Percentiles rank a stretch among this genome's conserved stretches.
Evolutionary conservation across 2,329 filamentous ascomycete species (phyloP).

Genomic region (Neofusicoccum kwambonambiense): DNA sequence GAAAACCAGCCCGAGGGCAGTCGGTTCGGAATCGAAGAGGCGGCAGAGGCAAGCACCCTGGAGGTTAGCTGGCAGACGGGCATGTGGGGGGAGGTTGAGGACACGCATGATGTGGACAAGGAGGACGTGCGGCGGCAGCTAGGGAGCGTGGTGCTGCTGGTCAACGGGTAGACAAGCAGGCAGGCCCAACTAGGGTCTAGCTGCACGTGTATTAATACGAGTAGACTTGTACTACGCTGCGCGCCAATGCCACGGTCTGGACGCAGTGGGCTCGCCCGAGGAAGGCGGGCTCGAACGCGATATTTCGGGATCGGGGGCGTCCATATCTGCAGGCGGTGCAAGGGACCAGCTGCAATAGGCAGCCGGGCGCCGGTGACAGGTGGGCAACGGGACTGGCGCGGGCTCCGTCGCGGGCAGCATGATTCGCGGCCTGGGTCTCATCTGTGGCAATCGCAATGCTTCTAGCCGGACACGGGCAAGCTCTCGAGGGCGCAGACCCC

Average conservation of each 20-base stretch:
- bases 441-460: background rate
- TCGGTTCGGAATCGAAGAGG: constrained; percentile 78
- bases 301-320: background rate
- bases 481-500: background rate
- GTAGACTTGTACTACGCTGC: background rate
- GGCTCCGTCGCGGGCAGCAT: background rate
- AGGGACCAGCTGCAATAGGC: background rate
- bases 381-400: background rate
- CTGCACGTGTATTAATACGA: background rate
- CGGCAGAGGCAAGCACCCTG: constrained; percentile 71
- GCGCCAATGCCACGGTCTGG: background rate
- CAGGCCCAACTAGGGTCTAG: background rate
- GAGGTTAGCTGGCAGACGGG: constrained; percentile 89
- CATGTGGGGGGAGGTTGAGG: constrained; percentile 95
- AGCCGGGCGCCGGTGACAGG: background rate
- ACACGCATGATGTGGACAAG: constrained; percentile 94
- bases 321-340: background rate
- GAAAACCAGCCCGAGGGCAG: constrained; percentile 34
- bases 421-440: background rate
- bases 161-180: constrained; percentile 45
- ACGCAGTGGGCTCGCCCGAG: no score
- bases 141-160: constrained; percentile 79
- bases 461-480: constrained; percentile 6
- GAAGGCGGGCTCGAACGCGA: no score
- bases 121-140: constrained; percentile 86